Base-by-base conservation (phyloP, 306 rosid genomes). In the Dalbergia oliveri region DNA sequence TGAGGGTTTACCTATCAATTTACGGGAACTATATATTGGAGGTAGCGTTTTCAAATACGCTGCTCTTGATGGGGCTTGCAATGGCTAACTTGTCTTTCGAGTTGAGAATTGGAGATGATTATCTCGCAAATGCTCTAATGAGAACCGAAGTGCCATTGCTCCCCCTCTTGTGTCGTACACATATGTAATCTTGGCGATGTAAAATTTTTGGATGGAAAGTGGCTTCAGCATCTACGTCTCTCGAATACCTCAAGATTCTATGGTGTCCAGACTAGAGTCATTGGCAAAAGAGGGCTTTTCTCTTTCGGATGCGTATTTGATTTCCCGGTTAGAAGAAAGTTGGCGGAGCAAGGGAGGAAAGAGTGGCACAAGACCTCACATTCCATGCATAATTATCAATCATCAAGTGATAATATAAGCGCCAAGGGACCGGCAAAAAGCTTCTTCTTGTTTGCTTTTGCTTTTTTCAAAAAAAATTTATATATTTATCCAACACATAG, bases 211-310 rank as follows among this genome's bases (percentile, higher is more conserved):
- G 67, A 31, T 31, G 67, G 43, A 4, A 26, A 14, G 41, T 13
- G 67, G 67, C 39, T 61, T 61, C 67, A 6, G 8, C 67, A 21
- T 61, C 67, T 61, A 61, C 43, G 4, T 61, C 43, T 31, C 43
- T 56, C 26, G 26, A 56, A 16, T 6, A 56, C 3, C 61, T 56
- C 1, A 4, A 5, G 10, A n/a, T 56, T 56, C 8, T 7, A 6
- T 2, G 4, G 1, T 57, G 59, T 53, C 8, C 57, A 13, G 2
- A 21, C 12, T 57, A 3, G 31, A 57, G 26, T 57, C 3, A 6
- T 12, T 57, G 9, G 5, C 8, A 45, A 3, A 11, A 45, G 51
- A 45, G 12, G 51, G 51, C 51, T 13, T 1, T 45, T 12, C 51
- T 45, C 51, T 45, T 45, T 45, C 51, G 11, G 0, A 8, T 0